phyloP scores from a whole-genome alignment of 2,329 filamentous ascomycete genomes.

The Ceratocystis albifundus region DNA sequence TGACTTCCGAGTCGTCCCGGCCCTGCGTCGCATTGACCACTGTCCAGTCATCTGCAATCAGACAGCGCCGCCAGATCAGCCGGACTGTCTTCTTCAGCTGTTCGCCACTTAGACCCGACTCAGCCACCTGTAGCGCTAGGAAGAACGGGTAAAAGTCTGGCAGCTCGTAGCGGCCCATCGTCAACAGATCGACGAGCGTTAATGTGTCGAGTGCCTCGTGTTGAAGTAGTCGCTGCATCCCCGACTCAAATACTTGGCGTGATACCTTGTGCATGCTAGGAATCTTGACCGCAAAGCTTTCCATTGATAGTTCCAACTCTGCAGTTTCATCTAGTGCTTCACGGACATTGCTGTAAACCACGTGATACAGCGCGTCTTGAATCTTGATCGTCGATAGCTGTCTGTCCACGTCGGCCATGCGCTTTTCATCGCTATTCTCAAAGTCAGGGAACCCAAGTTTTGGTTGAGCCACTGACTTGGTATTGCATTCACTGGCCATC shows the following conservation, averaged over 20 bases:
- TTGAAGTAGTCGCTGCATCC: slow-evolving; percentile 56
- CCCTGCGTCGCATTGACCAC: slow-evolving; percentile 64
- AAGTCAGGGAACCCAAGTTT: slow-evolving; percentile 26
- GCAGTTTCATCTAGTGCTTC: slow-evolving; percentile 69
- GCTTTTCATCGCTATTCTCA: slow-evolving; percentile 31
- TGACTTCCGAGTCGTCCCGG: slow-evolving; percentile 58
- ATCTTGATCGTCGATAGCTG: slow-evolving; percentile 60
- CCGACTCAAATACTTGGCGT: slow-evolving; percentile 58
- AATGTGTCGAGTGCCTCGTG: slow-evolving; percentile 59
- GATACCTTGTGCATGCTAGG: slow-evolving; percentile 53
- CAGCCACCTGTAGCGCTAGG: slow-evolving; percentile 54
- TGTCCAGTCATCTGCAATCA: slow-evolving; percentile 75
- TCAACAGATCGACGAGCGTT: slow-evolving; percentile 63
- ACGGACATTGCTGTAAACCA: slow-evolving; percentile 55
- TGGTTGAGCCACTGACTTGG: slow-evolving; percentile 26
- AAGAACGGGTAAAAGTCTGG: slow-evolving; percentile 51
- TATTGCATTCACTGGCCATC: slow-evolving; percentile 47
- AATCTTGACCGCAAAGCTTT: slow-evolving; percentile 48
- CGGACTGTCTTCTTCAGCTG: slow-evolving; percentile 47
- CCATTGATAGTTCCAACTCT: slow-evolving; percentile 63
- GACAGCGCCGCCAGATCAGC: slow-evolving; percentile 77
- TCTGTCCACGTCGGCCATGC: slow-evolving; percentile 45
- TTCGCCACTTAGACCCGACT: slow-evolving; percentile 43
- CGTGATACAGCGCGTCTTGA: slow-evolving; percentile 67
- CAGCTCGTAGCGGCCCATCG: slow-evolving; percentile 44